Evolutionary conservation across 1,284 basidiomycete species (phyloP), one percentile per base, ranked within the genome.

Genomic region (Pseudozyma sp.): DNA sequence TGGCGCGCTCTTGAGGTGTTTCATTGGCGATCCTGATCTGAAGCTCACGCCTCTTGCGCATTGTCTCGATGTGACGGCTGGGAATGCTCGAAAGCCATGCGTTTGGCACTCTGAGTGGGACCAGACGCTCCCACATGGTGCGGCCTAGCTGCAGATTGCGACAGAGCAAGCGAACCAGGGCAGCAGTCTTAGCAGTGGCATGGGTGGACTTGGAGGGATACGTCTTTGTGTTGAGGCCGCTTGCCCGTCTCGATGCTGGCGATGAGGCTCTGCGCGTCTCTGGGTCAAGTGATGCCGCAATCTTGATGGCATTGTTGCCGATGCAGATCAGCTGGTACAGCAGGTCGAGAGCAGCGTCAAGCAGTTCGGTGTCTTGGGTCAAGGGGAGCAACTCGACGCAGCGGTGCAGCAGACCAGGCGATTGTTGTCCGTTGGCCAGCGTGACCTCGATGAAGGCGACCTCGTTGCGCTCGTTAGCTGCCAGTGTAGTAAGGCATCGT

Each of bases 321-420:
- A 77, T 76, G 50, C 71, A 65, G 34, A 75, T 61, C 5, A 81
- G 56, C 63, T 83, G 82, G 45, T 81, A 81, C 35, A 83, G 62
- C 16, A 82, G 61, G 30, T 83, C 82, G 34, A 81, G 61, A 7
- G 55, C 71, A 11, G 75, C 73, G 51, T 83, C 82, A 35, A 78
- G 64, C 57, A 83, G 66, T 42, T 82, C 80, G 0, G 60, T 61
- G 56, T 83, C 79, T 34, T 75, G 64, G 7, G 75, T 79, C 17
- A 83, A 55, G 4, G 78, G 76, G 19, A 83, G 67, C 47, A 83
- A 62, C 37, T 75, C 62, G 35, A 83, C 47, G 60, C 81, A 80
- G 17, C 78, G 72, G 7, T 60, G 47, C 46, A 80, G 55, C 8
- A 83, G 66, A 9, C 72, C 70, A 4, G 77, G 79, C 33, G 68